A percentile compares a stretch with the other conserved stretches of the same genome.
phyloP scores from a whole-genome alignment of 352 stramenopile genomes.

The Blastocystis sp. region DNA sequence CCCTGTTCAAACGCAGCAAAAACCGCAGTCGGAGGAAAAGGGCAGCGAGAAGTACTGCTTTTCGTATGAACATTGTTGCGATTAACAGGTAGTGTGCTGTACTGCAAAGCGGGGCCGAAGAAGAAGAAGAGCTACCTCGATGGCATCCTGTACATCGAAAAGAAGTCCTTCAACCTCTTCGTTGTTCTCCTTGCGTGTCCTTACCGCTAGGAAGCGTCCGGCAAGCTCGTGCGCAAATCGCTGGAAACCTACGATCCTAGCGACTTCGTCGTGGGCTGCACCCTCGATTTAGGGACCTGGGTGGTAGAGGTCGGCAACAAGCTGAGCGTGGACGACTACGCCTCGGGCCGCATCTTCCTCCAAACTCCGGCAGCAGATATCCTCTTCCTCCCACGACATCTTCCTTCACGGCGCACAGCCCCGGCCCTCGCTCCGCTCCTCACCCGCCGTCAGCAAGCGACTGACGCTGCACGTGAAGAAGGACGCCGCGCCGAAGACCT shows the following conservation, averaged over 20 bases:
- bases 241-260: slow-evolving; percentile 37
- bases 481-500: slow-evolving; percentile 17
- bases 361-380: not conserved
- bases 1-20: not conserved
- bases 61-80: not conserved
- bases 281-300: slow-evolving; percentile 61
- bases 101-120: slow-evolving; percentile 63
- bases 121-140: slow-evolving; percentile 66
- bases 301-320: not conserved
- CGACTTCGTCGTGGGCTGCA: slow-evolving; percentile 37
- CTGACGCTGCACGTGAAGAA: slow-evolving; percentile 9
- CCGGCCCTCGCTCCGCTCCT: not conserved
- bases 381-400: not conserved
- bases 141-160: slow-evolving; percentile 60
- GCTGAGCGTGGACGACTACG: not conserved
- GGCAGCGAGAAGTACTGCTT: not conserved
- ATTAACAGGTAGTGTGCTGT: slow-evolving; percentile 18
- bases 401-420: not conserved
- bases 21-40: not conserved
- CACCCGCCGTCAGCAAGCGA: not conserved
- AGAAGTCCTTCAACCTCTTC: slow-evolving; percentile 18
- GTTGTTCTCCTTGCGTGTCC: not conserved
- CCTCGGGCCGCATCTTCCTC: slow-evolving; percentile 34
- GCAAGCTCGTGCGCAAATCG: slow-evolving; percentile 52
- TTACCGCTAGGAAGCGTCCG: slow-evolving; percentile 32